These are phyloP conservation scores for Periconia sp. DNA, from an alignment of 2,329 filamentous ascomycete species.

Conservation along the genomic window DNA sequence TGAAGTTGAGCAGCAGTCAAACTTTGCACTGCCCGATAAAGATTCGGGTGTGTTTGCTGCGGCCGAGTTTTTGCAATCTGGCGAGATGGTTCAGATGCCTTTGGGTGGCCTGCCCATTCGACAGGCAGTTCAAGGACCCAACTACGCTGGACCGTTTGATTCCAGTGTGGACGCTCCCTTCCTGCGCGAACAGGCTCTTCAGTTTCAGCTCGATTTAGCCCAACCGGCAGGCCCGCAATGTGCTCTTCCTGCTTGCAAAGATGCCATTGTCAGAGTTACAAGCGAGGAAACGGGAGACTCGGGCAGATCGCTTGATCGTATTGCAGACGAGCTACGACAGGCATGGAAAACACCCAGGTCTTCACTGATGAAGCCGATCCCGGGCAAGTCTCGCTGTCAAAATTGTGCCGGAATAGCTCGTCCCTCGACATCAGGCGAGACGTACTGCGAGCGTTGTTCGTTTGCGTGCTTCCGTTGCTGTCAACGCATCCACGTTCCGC, in stretches of 20 bases:
- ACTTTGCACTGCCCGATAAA: neutral
- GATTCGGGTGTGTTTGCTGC: conserved; percentile 31
- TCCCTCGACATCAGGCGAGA: conserved; percentile 9
- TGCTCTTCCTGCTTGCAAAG: conserved; percentile 28
- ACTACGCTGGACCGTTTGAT: conserved; percentile 46
- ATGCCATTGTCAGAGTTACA: conserved; percentile 34
- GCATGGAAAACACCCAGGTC: conserved; percentile 22
- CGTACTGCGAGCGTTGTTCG: conserved; percentile 45
- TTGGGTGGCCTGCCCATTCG: conserved; percentile 47
- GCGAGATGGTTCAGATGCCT: conserved; percentile 38
- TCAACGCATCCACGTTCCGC: conserved; percentile 13
- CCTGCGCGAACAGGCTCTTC: conserved; percentile 29
- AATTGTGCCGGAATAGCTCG: conserved; percentile 36
- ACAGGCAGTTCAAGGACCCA: conserved; percentile 50
- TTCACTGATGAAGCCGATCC: conserved; percentile 8
- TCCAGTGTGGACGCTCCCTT: conserved; percentile 22
- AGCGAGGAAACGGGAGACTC: conserved; percentile 45
- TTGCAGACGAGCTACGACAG: conserved; percentile 42
- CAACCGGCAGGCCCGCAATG: conserved; percentile 21
- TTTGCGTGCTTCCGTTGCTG: conserved; percentile 49
- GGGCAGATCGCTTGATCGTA: conserved; percentile 42
- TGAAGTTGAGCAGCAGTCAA: neutral
- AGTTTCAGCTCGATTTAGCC: conserved; percentile 36
- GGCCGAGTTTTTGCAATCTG: conserved; percentile 28
- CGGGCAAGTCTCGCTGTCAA: conserved; percentile 36